Evolutionary conservation across 306 rosid species (phyloP).

Genomic region (Glycine tomentella): DNA sequence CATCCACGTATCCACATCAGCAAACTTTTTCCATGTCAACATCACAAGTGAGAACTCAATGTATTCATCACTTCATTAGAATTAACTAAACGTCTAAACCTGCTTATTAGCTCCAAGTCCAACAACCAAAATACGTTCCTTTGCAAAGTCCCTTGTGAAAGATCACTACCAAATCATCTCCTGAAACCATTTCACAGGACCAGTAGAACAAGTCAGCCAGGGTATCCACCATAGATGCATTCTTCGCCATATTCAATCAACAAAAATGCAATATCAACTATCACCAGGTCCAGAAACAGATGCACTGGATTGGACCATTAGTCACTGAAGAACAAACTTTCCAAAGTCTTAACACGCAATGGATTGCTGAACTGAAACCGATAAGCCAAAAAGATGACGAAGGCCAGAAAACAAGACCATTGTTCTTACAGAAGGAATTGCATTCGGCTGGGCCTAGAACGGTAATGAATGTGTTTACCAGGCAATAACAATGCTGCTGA

Average conservation of each 20-base stretch:
- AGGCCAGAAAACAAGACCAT: constrained; percentile 1
- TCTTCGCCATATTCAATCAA: constrained; percentile 66
- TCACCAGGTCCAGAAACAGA: constrained; percentile 60
- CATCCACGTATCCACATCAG: background rate
- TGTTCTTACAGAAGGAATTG: constrained; percentile 15
- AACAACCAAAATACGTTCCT: constrained; percentile 55
- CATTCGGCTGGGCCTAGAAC: background rate
- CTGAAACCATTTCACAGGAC: constrained; percentile 36
- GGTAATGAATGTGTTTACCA: background rate
- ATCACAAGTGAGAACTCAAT: background rate
- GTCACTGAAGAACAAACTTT: constrained; percentile 26
- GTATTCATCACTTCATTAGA: constrained; percentile 14
- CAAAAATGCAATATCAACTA: constrained; percentile 68
- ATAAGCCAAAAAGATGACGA: constrained; percentile 28
- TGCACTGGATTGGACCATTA: constrained; percentile 64
- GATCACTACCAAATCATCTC: constrained; percentile 48
- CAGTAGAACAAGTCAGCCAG: constrained; percentile 65
- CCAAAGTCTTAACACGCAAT: background rate
- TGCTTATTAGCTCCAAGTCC: constrained; percentile 52
- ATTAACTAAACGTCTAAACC: constrained; percentile 45
- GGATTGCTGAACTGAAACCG: constrained; percentile 13
- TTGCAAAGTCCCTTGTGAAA: constrained; percentile 61
- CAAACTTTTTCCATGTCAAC: constrained; percentile 11
- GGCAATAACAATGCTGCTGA: constrained; percentile 4
- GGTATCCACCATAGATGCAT: constrained; percentile 61